Evolutionary conservation across 1,284 basidiomycete species (phyloP), one percentile per base, ranked within the genome.

Genomic region (Puccinia horiana): DNA sequence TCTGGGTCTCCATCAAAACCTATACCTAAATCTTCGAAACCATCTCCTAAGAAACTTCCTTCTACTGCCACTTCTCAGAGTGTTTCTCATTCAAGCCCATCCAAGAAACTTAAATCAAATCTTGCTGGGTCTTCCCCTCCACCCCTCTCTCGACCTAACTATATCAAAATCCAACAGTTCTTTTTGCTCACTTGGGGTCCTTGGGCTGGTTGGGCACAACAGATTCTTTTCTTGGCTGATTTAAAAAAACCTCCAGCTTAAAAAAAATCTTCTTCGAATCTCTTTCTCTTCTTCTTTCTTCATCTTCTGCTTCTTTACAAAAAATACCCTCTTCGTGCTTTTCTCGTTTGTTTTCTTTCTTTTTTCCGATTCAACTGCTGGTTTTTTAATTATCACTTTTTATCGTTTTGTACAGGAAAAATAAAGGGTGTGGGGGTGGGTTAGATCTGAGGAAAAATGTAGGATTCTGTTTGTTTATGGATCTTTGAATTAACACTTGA

Each of bases 181-280:
- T 75, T 81, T 6, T 11, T 23, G 4, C 26, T 32, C 11, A 37
- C 74, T 40, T 81, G 70, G 78, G 86, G 85, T 32, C 89, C 91
- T 0, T 91, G 93, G 86, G 94, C 94, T 6, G 95, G 95, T 6
- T 96, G 95, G 95, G 93, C 93, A 0, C 95, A 98, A 87, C 92
- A 93, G 1, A 94, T 96, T 65, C 86, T 88, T 85, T 88, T 88
- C 80, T 87, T 87, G 2, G 85, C 86, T 29, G 87, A 88, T 83
- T 82, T 88, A n/a, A 72, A 54, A 44, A 70, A 70, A 29, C 29
- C 67, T 44, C 67, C 67, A 1, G 47, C n/a, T 70, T 70, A 56
- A 26, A 47, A 8, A 47, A 16, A 47, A n/a, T n/a, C n/a, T n/a
- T n/a, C n/a, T n/a, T n/a, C n/a, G n/a, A n/a, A n/a, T n/a, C n/a